Evolutionary conservation across 2,329 filamentous ascomycete genomes (phyloP), one percentile per base, ranked within the genome.

Genomic region (Fusarium setosum): DNA sequence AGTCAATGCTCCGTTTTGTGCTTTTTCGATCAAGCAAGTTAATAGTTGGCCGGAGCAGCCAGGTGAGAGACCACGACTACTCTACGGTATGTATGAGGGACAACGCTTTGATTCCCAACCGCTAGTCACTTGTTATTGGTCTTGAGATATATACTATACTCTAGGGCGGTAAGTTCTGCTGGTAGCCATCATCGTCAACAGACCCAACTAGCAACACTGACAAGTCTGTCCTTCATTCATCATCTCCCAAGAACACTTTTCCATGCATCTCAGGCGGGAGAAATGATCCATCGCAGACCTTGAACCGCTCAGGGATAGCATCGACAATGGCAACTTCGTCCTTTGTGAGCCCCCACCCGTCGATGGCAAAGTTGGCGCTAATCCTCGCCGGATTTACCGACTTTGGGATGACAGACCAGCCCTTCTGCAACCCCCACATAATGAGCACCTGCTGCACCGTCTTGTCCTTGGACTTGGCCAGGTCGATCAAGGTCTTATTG

Each of bases 351-450:
- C 87, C 82, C 88, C 89, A 95, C 52, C 90, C 92, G 76, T 94
- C 87, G 51, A 92, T 75, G 37, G 91, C 86, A 70, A 89, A 92
- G 84, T 97, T 96, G 64, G 82, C 86, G 79, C 91, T 83, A 73
- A 97, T 94, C 38, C 93, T 87, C 52, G 83, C 83, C 68, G 88
- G 86, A 68, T 87, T 94, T 59, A 94, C 91, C 51, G 87, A 91
- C 86, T 97, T 97, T 72, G 93, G 93, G 72, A 97, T 93, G 51
- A 97, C 92, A 67, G 88, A 91, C 83, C 90, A 93, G 59, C 91
- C 92, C 75, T 93, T 89, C 76, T 92, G 88, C 55, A 96, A 81
- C 66, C 92, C 93, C 92, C 93, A 97, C 72, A 89, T 83, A 65
- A 97, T 81, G 72, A 96, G 81, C 51, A 94, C 87, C 83, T 96